These are phyloP conservation scores for Candida pseudofarinosa DNA, from an alignment of 805 yeast species.

Conservation along the genomic window DNA sequence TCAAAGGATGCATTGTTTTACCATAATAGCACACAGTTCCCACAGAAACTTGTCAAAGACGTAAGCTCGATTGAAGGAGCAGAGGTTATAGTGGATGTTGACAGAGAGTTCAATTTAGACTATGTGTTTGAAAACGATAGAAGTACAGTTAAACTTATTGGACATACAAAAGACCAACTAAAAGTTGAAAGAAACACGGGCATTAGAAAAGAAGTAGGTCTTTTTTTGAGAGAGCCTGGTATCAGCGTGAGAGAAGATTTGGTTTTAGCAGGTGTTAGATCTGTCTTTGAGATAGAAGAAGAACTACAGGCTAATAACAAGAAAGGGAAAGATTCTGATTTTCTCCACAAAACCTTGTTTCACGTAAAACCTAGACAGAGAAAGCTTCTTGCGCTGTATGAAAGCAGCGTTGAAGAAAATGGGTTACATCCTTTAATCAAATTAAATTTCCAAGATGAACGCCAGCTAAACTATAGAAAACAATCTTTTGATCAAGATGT, in stretches of 20 bases:
- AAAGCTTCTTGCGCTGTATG: not conserved
- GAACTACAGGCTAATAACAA: constrained; percentile 4
- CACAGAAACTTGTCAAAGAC: constrained; percentile 1
- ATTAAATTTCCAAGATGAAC: constrained; percentile 11
- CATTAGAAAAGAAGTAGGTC: constrained; percentile 29
- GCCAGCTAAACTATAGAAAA: not conserved
- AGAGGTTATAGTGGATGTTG: constrained; percentile 1
- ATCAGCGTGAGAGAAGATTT: constrained; percentile 30
- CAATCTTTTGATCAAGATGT: constrained; percentile 19
- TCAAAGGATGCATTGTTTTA: constrained; percentile 27
- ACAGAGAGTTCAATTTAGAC: constrained; percentile 7
- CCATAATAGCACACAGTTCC: constrained; percentile 11
- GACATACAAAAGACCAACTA: not conserved
- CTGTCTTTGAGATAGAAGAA: constrained; percentile 14
- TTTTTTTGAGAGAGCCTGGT: constrained; percentile 27
- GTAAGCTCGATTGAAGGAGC: not conserved
- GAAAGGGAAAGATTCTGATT: constrained; percentile 10
- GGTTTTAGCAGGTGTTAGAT: constrained; percentile 33
- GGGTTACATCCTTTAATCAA: constrained; percentile 37
- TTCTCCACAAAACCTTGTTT: constrained; percentile 33
- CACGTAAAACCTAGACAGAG: constrained; percentile 41
- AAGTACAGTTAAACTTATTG: not conserved
- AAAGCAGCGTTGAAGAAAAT: constrained; percentile 13
- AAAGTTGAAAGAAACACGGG: not conserved
- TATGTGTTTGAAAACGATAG: constrained; percentile 5